Evolutionary conservation across 23 red algal genomes (phyloP), one percentile per base, ranked within the genome.

Genomic region (Gracilaria domingensis): DNA sequence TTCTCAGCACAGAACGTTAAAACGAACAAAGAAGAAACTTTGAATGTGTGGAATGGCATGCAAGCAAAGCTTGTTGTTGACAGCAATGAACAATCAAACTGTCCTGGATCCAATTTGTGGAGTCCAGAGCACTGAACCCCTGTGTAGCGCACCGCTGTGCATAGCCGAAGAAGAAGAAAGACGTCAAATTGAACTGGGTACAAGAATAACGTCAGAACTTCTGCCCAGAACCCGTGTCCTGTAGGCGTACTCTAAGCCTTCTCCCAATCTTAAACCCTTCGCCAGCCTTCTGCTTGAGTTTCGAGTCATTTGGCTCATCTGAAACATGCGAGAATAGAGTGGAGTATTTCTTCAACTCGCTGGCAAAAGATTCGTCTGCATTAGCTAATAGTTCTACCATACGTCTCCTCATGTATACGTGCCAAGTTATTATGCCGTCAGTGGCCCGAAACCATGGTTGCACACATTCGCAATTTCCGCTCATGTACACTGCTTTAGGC

Each of bases 381-480:
- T 13, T 20, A 8, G 72, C 30, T 45, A 77, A 49, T 20, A 77
- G 50, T 14, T 50, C 1, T 20, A 24, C 39, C 72, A 77, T 77
- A 26, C 72, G 72, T 51, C 38, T 77, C 23, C 39, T 77, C 72
- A 51, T 77, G 42, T 39, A 48, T 4, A 7, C n/a, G 14, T 29
- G n/a, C 72, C 72, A 77, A 1, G 6, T 45, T 30, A 77, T 30
- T 34, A 77, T 77, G 45, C 21, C 4, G 0, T 77, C 72, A n/a
- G 72, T 77, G 12, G 72, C 29, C 11, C 72, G 72, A 51, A 77
- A 51, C 72, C 72, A 77, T n/a, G 72, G 21, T 32, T 14, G 26
- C 0, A 34, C 23, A 33, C 72, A 40, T 25, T 45, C 40, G 20
- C 13, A 14, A 37, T 51, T 50, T 28, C 45, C 72, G 7, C 21